phyloP scores from a whole-genome alignment of 2,329 filamentous ascomycete species.

The Cladorrhinum sp. region DNA sequence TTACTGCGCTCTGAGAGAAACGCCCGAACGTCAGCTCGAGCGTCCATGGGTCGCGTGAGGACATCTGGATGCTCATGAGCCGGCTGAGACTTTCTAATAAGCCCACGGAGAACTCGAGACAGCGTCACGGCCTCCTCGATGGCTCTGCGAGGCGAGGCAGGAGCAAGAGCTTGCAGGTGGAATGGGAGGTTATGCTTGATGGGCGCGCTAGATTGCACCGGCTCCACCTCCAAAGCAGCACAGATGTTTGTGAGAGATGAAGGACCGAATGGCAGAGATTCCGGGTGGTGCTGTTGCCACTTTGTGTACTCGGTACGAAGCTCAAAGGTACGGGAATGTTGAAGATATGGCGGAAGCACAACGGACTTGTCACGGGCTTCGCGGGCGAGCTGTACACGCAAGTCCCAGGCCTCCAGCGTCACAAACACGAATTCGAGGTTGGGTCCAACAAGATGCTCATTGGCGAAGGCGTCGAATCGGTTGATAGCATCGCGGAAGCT shows the following conservation, averaged over 20 bases:
- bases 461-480: constrained; percentile 89
- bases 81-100: constrained; percentile 95
- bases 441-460: constrained; percentile 84
- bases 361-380: constrained; percentile 98
- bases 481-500: constrained; percentile 96
- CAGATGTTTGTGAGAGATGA: constrained; percentile 97
- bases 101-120: constrained; percentile 82
- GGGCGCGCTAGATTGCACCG: constrained; percentile 92
- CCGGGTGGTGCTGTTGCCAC: constrained; percentile 97
- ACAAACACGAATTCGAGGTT: constrained; percentile 98
- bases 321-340: constrained; percentile 97
- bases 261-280: constrained; percentile 93
- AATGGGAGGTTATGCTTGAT: constrained; percentile 99
- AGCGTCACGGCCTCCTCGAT: constrained; percentile 98
- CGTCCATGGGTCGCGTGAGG: constrained; percentile 91
- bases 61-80: constrained; percentile 92
- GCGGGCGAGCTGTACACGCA: constrained; percentile 93
- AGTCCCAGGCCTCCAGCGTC: constrained; percentile 96
- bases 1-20: constrained; percentile 97
- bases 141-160: constrained; percentile 88
- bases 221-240: constrained; percentile 95
- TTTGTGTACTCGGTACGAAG: constrained; percentile 95
- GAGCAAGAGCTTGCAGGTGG: constrained; percentile 92
- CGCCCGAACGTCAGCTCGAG: constrained; percentile 89
- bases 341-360: constrained; percentile 91